phyloP scores from a whole-genome alignment of 305 asterid species.

The Lippia alba region DNA sequence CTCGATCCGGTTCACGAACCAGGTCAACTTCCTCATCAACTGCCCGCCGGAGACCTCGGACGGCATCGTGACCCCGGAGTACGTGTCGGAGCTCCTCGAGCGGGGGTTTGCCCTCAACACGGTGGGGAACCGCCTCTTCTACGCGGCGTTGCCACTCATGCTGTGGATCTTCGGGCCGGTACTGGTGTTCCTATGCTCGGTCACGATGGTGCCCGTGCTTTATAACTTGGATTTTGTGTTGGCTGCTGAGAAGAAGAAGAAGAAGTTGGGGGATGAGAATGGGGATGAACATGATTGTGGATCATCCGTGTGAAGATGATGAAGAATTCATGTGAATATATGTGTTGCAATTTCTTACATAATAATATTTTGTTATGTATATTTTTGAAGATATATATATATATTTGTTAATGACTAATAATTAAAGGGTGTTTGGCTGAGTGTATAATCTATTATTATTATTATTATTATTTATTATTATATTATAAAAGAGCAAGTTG shows the following conservation, averaged over 20 bases:
- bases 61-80: conserved; percentile 54
- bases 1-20: conserved; percentile 77
- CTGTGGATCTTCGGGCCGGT: conserved; percentile 94
- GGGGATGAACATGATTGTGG: conserved; percentile 22
- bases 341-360: not conserved
- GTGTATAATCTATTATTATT: too few species aligned
- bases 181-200: conserved; percentile 65
- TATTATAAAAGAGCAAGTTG: too few species aligned
- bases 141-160: conserved; percentile 76
- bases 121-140: conserved; percentile 82
- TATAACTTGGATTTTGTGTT: conserved; percentile 74
- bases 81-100: conserved; percentile 76
- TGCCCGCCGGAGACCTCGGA: conserved; percentile 60
- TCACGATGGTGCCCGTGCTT: conserved; percentile 75
- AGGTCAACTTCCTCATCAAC: conserved; percentile 86
- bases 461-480: too few species aligned
- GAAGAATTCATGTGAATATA: not conserved
- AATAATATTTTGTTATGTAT: too few species aligned
- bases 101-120: conserved; percentile 66
- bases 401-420: too few species aligned
- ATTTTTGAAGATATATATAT: too few species aligned
- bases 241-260: conserved; percentile 30
- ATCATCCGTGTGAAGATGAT: conserved; percentile 27
- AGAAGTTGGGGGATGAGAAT: conserved; percentile 31
- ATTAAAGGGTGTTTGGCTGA: too few species aligned